phyloP scores from a whole-genome alignment of 768 basidiomycete genomes.

The Multifurca ochricompacta region DNA sequence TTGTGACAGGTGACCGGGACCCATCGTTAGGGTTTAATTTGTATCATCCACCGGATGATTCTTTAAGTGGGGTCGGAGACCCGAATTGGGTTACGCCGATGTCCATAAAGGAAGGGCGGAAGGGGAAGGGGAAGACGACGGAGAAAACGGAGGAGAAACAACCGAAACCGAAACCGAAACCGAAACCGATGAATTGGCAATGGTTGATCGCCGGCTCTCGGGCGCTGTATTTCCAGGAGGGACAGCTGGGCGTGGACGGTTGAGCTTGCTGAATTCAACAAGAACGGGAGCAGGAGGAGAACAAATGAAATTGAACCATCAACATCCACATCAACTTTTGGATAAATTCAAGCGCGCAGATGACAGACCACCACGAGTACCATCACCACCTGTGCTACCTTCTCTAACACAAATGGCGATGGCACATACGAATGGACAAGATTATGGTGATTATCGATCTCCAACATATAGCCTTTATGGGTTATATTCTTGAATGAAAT shows the following conservation, averaged over 20 bases:
- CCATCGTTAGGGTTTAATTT: slow-evolving; percentile 52
- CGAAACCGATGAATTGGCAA: no score
- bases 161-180: no score
- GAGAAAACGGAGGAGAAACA: background rate
- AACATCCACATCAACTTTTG: no score
- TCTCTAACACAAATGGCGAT: slow-evolving; percentile 74
- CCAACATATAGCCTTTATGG: slow-evolving; percentile 82
- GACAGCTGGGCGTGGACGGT: background rate
- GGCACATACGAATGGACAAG: slow-evolving; percentile 52
- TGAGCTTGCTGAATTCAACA: slow-evolving; percentile 7
- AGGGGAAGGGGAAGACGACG: slow-evolving; percentile 30
- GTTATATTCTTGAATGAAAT: slow-evolving; percentile 59
- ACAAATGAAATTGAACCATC: slow-evolving; percentile 30
- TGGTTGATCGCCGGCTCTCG: background rate
- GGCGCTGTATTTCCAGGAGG: background rate
- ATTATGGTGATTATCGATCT: slow-evolving; percentile 60
- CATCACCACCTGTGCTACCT: slow-evolving; percentile 66
- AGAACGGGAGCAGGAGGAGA: slow-evolving; percentile 7
- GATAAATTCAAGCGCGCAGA: slow-evolving; percentile 30
- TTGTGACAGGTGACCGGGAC: slow-evolving; percentile 25
- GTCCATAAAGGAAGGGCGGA: slow-evolving; percentile 21
- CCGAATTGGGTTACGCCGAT: slow-evolving; percentile 21
- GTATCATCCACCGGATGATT: slow-evolving; percentile 71
- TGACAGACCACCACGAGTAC: slow-evolving; percentile 71
- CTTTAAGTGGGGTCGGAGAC: slow-evolving; percentile 49